Evolutionary conservation across 176 grass and related monocot species (phyloP), one percentile per base, ranked within the genome.

Genomic region (Hsuehochloa calcarea): DNA sequence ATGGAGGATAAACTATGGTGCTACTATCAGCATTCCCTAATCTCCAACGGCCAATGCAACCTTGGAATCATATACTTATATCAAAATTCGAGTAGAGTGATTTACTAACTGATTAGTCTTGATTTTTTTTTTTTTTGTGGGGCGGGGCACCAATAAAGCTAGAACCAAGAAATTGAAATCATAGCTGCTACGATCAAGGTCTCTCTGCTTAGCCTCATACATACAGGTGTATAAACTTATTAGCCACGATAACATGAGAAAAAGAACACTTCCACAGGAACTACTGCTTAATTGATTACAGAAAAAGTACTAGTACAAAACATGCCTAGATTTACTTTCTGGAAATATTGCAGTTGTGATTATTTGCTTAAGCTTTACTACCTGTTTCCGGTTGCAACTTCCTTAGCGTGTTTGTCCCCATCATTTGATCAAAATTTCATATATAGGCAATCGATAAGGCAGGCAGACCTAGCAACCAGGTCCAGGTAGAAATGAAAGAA

Each of bases 121-220:
- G 12, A 56, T 68, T n/a, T 61, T 37, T 75, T 61, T 37, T 75
- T 52, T 45, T 20, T 61, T 74, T 13, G 8, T 49, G 80, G 67
- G 65, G 80, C 70, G 31, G 65, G 34, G 37, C 26, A 55, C 25
- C 82, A 70, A 27, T 9, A 46, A 73, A 46, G 47, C 79, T 78
- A 78, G 20, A 82, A 76, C 54, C 52, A 55, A 81, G 54, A 78
- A 67, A 70, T 68, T 34, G 47, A 78, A 84, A 90, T 84, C 54
- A 83, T 41, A 82, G 67, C 80, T 69, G 50, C 79, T 49, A 55
- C 14, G n/a, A 62, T 62, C 83, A 65, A 82, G 77, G 71, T 45
- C 62, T 29, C 26, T 38, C 55, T 67, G 80, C 58, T 74, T 46
- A 10, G 7, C 6, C 29, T 40, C 44, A 5, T 22, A 49, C 22